These are phyloP conservation scores for Geranium incanum DNA, from an alignment of 441 rosid species.

Conservation along the genomic window DNA sequence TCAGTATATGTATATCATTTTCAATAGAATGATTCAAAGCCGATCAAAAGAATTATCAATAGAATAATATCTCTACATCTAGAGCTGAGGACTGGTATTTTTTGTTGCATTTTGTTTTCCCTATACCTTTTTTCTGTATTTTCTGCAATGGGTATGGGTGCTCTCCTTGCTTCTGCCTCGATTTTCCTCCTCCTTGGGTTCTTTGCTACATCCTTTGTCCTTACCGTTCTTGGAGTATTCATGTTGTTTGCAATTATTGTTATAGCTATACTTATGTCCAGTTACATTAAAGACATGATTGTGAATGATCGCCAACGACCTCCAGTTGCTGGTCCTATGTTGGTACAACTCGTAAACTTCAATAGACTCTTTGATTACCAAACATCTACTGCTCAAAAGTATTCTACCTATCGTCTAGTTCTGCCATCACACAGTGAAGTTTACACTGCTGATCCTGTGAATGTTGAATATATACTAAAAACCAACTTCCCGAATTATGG, in stretches of 20 bases:
- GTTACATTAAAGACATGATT: slow-evolving; percentile 22
- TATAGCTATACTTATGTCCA: slow-evolving; percentile 12
- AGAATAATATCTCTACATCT: not conserved
- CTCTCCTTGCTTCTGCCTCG: slow-evolving; percentile 19
- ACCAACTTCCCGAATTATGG: slow-evolving; percentile 41
- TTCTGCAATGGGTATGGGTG: slow-evolving; percentile 21
- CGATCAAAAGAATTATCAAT: too few species aligned
- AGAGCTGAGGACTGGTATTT: not conserved
- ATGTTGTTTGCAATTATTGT: slow-evolving; percentile 16
- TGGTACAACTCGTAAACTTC: slow-evolving; percentile 30
- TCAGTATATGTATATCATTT: not conserved
- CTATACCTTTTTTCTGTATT: not conserved
- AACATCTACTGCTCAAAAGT: slow-evolving; percentile 30
- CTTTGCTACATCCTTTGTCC: slow-evolving; percentile 16
- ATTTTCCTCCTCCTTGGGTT: slow-evolving; percentile 19
- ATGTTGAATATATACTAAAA: slow-evolving; percentile 34
- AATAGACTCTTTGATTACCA: slow-evolving; percentile 30
- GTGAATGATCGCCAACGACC: slow-evolving; percentile 21
- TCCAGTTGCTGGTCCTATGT: slow-evolving; percentile 32
- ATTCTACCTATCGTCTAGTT: slow-evolving; percentile 30
- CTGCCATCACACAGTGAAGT: slow-evolving; percentile 24
- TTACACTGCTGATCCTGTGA: slow-evolving; percentile 34
- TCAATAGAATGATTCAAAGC: too few species aligned
- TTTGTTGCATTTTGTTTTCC: not conserved
- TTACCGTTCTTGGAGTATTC: slow-evolving; percentile 18